Evolutionary conservation across 2,329 filamentous ascomycete genomes (phyloP).

Genomic region (Ophiostoma sp.): DNA sequence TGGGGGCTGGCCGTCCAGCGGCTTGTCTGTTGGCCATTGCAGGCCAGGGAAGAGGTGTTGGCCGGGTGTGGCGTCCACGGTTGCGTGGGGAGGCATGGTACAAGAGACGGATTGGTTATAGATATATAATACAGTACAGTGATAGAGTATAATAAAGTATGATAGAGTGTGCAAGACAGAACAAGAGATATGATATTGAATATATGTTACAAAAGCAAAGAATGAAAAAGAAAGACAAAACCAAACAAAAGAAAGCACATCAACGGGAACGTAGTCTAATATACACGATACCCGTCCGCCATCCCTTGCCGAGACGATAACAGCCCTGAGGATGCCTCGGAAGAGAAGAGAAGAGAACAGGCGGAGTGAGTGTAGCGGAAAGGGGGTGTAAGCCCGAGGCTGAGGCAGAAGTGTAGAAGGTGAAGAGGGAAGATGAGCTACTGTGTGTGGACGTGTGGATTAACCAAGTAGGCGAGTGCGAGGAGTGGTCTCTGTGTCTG

Average conservation of each 20-base stretch:
- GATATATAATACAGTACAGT: neutral
- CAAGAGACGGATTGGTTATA: neutral
- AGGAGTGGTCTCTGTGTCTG: no score
- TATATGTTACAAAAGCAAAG: neutral
- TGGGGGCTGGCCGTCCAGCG: neutral
- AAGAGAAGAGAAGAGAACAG: neutral
- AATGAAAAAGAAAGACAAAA: neutral
- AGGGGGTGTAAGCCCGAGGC: slow-evolving; percentile 3
- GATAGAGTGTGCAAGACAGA: neutral
- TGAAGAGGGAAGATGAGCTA: neutral
- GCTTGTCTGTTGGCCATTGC: slow-evolving; percentile 10
- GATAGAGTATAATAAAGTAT: neutral
- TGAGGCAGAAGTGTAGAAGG: neutral
- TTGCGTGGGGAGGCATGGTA: neutral
- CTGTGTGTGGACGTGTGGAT: no score
- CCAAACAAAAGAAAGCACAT: neutral
- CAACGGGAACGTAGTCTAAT: neutral
- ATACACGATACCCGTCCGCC: neutral
- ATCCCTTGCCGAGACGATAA: neutral
- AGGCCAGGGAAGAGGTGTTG: neutral
- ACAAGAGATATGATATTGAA: neutral
- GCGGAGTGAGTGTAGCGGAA: neutral
- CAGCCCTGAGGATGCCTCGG: neutral
- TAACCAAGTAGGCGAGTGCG: no score
- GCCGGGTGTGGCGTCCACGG: neutral